These are phyloP conservation scores for Solanum chacoense DNA, from an alignment of 305 asterid genomes.

Conservation along the genomic window DNA sequence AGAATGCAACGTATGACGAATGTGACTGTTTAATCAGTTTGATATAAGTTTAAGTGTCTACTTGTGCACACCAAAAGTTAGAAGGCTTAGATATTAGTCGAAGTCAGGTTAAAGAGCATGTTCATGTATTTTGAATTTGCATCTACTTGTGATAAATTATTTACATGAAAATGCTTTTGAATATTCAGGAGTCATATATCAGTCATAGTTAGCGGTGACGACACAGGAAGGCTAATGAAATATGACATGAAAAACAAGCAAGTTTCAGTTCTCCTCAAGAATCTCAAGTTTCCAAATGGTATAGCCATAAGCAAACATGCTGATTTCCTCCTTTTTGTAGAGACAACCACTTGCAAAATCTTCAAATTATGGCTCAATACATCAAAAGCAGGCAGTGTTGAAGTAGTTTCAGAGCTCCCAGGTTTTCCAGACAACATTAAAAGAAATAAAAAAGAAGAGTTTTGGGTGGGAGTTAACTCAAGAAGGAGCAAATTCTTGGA, in stretches of 20 bases:
- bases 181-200: conserved; percentile 37
- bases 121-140: background rate
- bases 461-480: conserved; percentile 64
- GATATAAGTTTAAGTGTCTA: background rate
- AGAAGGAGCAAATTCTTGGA: conserved; percentile 22
- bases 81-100: background rate
- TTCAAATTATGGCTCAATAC: conserved; percentile 45
- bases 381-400: conserved; percentile 17
- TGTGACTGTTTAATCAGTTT: background rate
- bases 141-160: background rate
- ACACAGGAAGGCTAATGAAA: conserved; percentile 52
- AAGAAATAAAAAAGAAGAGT: conserved; percentile 46
- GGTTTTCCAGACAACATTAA: conserved; percentile 73
- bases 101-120: background rate
- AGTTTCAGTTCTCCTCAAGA: conserved; percentile 26
- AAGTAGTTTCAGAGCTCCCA: conserved; percentile 27
- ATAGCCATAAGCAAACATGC: conserved; percentile 44
- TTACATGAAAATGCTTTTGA: background rate
- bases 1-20: background rate
- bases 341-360: conserved; percentile 46
- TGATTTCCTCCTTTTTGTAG: conserved; percentile 45
- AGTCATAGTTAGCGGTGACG: conserved; percentile 39
- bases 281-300: conserved; percentile 73
- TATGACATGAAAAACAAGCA: conserved; percentile 30
- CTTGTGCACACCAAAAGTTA: background rate